Evolutionary conservation across 2,329 filamentous ascomycete genomes (phyloP), one percentile per base, ranked within the genome.

Genomic region (Exserohilum turcica): DNA sequence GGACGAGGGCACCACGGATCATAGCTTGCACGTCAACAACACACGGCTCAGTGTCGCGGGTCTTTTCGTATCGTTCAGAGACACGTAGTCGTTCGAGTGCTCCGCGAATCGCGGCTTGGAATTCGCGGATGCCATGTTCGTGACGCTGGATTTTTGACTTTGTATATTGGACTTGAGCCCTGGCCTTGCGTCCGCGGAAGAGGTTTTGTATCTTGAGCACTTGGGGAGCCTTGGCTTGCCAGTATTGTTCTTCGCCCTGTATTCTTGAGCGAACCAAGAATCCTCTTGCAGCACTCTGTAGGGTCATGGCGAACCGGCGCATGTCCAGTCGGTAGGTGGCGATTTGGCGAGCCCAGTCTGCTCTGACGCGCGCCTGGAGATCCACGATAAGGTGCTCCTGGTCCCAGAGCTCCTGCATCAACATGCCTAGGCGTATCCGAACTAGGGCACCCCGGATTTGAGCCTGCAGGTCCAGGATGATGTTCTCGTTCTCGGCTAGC

Each of bases 401-500:
- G 57, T 94, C 89, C 94, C 94, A 99, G 3, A 99, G 82, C 37
- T 84, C 77, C 66, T 96, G 89, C 94, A 99, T 97, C 48, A 86
- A 82, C 43, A 88, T 80, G 4, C 91, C 92, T 2, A 97, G 84
- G 49, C 82, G 82, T 69, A 97, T 81, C 48, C 94, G 85, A 42
- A 90, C 73, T 58, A 95, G 72, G 0, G 92, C 92, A 31, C 93
- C 94, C 52, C 91, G 85, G 7, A 92, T 84, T 71, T 97, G 92
- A 32, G 90, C 86, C 72, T 99, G 95, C 24, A 99, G 80, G 54
- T 97, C 93, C 15, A 86, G 66, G 37, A 97, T 86, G 3, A 80
- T 77, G 0, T 74, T 76, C 71, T 94, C 89, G 54, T 91, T 88
- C 65, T 96, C 92, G 12, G 80, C 82, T 3, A 99, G 76, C 71